Percentiles rank a stretch among this genome's conserved stretches.
Evolutionary conservation across 2,329 filamentous ascomycete species (phyloP).

Genomic region (Fusarium sarcochroum): DNA sequence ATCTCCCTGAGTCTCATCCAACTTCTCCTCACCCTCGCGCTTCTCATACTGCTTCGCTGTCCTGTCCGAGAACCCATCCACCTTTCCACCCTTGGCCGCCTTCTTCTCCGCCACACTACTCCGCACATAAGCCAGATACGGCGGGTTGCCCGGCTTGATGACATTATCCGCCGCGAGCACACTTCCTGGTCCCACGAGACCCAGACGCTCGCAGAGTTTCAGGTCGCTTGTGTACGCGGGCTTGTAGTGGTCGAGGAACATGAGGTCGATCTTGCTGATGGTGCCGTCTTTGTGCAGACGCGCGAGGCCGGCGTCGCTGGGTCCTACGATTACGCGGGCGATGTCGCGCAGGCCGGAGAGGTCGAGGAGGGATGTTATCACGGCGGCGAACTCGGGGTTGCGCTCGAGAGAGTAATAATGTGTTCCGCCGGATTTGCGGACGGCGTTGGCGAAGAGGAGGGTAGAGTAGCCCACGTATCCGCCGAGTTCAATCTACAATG

Average conservation of each 20-base stretch:
- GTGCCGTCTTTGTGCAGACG: slow-evolving; percentile 68
- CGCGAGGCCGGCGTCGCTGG: slow-evolving; percentile 75
- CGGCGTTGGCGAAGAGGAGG: slow-evolving; percentile 78
- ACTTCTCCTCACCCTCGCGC: slow-evolving; percentile 60
- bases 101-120: slow-evolving; percentile 73
- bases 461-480: slow-evolving; percentile 88
- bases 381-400: slow-evolving; percentile 80
- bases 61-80: slow-evolving; percentile 57
- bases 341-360: slow-evolving; percentile 80
- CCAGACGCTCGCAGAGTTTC: slow-evolving; percentile 81
- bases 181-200: slow-evolving; percentile 72
- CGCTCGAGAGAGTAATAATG: slow-evolving; percentile 80
- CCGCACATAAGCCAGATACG: slow-evolving; percentile 79
- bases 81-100: slow-evolving; percentile 55
- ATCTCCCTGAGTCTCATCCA: slow-evolving; percentile 64
- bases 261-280: slow-evolving; percentile 74
- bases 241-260: slow-evolving; percentile 88
- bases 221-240: slow-evolving; percentile 80
- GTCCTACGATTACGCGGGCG: slow-evolving; percentile 78
- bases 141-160: slow-evolving; percentile 78
- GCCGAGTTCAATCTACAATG: slow-evolving; percentile 76
- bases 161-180: slow-evolving; percentile 79
- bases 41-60: slow-evolving; percentile 70
- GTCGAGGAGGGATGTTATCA: slow-evolving; percentile 77
- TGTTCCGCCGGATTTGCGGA: slow-evolving; percentile 73